Evolutionary conservation across 495 filamentous ascomycete genomes (phyloP), one percentile per base, ranked within the genome.

Genomic region (Penicillium subrubescens): DNA sequence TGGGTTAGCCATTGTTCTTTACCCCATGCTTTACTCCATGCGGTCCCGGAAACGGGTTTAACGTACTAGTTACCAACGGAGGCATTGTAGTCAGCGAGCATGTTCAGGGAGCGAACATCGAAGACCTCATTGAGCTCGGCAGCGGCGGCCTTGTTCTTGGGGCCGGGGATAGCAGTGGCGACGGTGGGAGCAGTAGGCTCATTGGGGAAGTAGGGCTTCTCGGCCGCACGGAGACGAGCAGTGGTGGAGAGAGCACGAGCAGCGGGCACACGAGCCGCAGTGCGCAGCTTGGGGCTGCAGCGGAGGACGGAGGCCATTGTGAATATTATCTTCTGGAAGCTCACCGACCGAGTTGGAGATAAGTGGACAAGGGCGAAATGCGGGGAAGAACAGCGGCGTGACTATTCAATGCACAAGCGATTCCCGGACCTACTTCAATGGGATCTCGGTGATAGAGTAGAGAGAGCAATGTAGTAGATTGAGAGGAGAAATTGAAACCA

Each of bases 91-190:
- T 97, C 89, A 63, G 90, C 84, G 67, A 97, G 73, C 90, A 97
- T 94, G 83, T 97, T 97, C 83, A 97, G 79, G 79, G 89, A 92
- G 69, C 94, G 86, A 2, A 92, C 94, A 75, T 99, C 95, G 72
- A 97, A 99, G 63, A 99, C 92, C 79, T 89, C 80, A 78, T 93
- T 78, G 58, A 99, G 82, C 71, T 90, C 82, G 60, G 86, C 84
- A 71, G 91, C 86, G 41, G 92, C 86, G 59, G 86, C 84, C 81
- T 86, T 81, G 76, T 85, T 88, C 79, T 88, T 83, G 52, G 94
- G 93, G 3, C 94, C 95, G 15, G 94, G 94, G 67, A 98, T 93
- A 37, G 86, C 79, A 8, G 91, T 96, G 75, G 86, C 86, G 64
- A 97, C 76, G 12, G 78, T 81, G 34, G 94, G 94, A 25, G 82